phyloP scores from a whole-genome alignment of 2,329 filamentous ascomycete genomes.

The Xylariaceae sp. region DNA sequence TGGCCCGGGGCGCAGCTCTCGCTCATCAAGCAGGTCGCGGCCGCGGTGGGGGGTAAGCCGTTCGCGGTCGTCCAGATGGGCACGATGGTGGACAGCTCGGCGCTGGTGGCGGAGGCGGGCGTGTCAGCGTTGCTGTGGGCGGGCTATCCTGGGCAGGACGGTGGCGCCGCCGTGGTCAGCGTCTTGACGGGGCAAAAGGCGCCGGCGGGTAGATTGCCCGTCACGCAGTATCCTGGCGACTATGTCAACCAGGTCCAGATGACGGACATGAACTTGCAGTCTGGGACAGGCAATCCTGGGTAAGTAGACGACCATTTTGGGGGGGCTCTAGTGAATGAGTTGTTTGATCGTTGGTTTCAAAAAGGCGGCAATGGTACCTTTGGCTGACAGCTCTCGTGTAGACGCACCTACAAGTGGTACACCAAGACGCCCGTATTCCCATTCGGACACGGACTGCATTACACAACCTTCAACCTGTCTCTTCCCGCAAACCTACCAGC shows the following conservation, averaged over 20 bases:
- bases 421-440: conserved; percentile 42
- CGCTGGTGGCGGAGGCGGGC: conserved; percentile 41
- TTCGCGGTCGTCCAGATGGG: conserved; percentile 49
- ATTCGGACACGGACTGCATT: conserved; percentile 55
- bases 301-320: too few species aligned
- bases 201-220: conserved; percentile 49
- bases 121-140: conserved; percentile 52
- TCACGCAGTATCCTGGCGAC: conserved; percentile 50
- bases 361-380: too few species aligned
- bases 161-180: conserved; percentile 51
- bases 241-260: conserved; percentile 48
- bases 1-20: conserved; percentile 50
- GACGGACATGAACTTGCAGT: conserved; percentile 53
- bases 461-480: conserved; percentile 45
- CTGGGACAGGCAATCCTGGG: conserved; percentile 41
- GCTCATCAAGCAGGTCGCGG: conserved; percentile 42
- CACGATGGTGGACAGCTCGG: conserved; percentile 43
- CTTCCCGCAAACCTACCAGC: conserved; percentile 16
- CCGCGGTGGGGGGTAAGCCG: conserved; percentile 35
- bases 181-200: conserved; percentile 45
- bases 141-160: conserved; percentile 57
- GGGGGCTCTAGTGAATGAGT: too few species aligned
- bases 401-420: conserved; percentile 57
- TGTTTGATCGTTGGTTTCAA: too few species aligned
- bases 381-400: conserved; percentile 1